Percentiles rank a stretch among this genome's conserved stretches.
phyloP scores from a whole-genome alignment of 495 filamentous ascomycete genomes.

The Lophiotrema nucula region DNA sequence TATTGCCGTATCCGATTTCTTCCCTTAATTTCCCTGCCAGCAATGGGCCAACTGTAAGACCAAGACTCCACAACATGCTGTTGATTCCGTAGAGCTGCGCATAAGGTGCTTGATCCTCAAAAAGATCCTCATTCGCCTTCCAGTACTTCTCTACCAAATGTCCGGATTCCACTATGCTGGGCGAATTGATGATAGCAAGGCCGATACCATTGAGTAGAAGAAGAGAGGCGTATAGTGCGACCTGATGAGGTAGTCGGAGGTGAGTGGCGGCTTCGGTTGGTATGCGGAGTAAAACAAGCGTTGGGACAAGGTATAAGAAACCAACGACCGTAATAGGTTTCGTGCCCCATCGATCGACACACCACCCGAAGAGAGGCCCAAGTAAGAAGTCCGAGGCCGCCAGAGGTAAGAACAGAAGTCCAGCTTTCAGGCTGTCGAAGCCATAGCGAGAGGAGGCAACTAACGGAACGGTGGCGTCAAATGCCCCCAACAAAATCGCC shows the following conservation, averaged over 20 bases:
- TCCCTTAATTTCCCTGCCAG: slow-evolving; percentile 50
- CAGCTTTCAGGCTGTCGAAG: slow-evolving; percentile 58
- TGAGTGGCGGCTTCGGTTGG: slow-evolving; percentile 34
- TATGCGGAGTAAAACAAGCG: slow-evolving; percentile 54
- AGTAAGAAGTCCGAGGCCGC: slow-evolving; percentile 51
- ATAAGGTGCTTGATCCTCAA: slow-evolving; percentile 52
- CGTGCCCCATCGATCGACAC: slow-evolving; percentile 54
- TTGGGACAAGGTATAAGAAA: slow-evolving; percentile 49
- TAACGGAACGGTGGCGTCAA: slow-evolving; percentile 58
- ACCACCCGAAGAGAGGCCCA: slow-evolving; percentile 53
- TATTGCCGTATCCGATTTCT: slow-evolving; percentile 55
- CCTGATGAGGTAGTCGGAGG: slow-evolving; percentile 31
- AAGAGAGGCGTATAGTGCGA: slow-evolving; percentile 47
- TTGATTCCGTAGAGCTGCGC: slow-evolving; percentile 59
- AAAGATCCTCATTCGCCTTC: slow-evolving; percentile 44
- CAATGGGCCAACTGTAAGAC: slow-evolving; percentile 54
- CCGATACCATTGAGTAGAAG: slow-evolving; percentile 53
- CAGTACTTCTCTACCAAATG: slow-evolving; percentile 44
- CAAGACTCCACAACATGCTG: slow-evolving; percentile 51
- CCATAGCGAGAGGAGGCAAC: slow-evolving; percentile 51
- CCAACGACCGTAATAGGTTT: slow-evolving; percentile 50
- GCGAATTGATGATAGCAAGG: slow-evolving; percentile 50
- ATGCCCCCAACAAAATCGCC: slow-evolving; percentile 50
- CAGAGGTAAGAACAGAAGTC: slow-evolving; percentile 59
- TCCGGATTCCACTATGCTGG: slow-evolving; percentile 41